Percentiles rank a stretch among this genome's conserved stretches.
Evolutionary conservation across 2,329 filamentous ascomycete species (phyloP).

Genomic region (Colletotrichum falcatum): DNA sequence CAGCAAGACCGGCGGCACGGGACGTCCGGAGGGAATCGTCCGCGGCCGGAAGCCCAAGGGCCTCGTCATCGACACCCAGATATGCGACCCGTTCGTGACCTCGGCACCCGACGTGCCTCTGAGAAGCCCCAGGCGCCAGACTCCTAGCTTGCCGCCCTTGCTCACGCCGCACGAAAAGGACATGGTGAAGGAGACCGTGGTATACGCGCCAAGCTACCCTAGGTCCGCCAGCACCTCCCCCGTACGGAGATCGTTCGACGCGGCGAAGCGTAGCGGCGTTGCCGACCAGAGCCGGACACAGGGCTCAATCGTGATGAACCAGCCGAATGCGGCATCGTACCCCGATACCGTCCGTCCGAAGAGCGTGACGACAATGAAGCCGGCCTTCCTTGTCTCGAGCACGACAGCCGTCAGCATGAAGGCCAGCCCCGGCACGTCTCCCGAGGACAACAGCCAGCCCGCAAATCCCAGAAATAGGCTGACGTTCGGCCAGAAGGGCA

Average conservation of each 20-base stretch:
- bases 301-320: conserved; percentile 23
- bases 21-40: background rate
- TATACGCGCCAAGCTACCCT: conserved; percentile 7
- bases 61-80: conserved; percentile 31
- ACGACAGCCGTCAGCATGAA: conserved; percentile 37
- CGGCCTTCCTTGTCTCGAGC: conserved; percentile 35
- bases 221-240: conserved; percentile 32
- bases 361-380: conserved; percentile 42
- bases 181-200: background rate
- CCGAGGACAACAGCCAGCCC: conserved; percentile 31
- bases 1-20: conserved; percentile 13
- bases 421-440: conserved; percentile 36
- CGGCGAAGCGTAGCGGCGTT: conserved; percentile 6
- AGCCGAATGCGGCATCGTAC: background rate
- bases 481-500: conserved; percentile 26
- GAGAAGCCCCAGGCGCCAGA: conserved; percentile 22
- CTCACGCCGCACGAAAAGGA: background rate
- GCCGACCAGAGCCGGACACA: conserved; percentile 6
- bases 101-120: conserved; percentile 16
- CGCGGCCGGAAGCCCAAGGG: conserved; percentile 25
- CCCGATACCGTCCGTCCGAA: conserved; percentile 32
- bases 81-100: conserved; percentile 39
- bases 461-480: conserved; percentile 22
- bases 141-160: conserved; percentile 20
- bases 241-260: conserved; percentile 18